Evolutionary conservation across 306 rosid species (phyloP).

Genomic region (Prunus persica): DNA sequence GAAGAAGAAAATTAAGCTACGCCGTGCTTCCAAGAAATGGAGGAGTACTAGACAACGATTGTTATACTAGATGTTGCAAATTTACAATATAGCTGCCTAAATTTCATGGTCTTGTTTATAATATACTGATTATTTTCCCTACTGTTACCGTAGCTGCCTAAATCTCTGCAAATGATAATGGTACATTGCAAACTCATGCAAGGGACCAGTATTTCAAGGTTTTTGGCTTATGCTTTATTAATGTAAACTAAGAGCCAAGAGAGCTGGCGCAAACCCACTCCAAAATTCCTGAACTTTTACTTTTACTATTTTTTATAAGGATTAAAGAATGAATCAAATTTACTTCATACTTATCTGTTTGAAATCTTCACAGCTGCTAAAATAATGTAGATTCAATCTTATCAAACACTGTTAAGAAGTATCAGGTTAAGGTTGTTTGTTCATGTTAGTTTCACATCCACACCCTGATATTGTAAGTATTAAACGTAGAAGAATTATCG

Average conservation of each 20-base stretch:
- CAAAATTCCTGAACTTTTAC: neutral
- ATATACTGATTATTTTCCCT: neutral
- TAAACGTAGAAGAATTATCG: neutral
- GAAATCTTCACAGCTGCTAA: neutral
- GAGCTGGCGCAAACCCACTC: neutral
- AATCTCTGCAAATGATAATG: neutral
- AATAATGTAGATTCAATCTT: neutral
- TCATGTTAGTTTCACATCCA: neutral
- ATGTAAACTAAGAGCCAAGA: neutral
- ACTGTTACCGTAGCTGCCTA: neutral
- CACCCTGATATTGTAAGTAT: neutral
- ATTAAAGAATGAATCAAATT: neutral
- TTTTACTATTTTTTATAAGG: neutral
- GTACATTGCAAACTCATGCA: neutral
- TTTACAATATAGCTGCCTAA: neutral
- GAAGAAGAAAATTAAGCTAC: conserved; percentile 35
- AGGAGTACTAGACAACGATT: neutral
- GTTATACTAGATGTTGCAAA: neutral
- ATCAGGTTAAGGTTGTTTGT: neutral
- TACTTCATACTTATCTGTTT: neutral
- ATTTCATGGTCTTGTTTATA: neutral
- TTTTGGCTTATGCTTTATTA: neutral
- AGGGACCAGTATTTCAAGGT: too few relatives aligned
- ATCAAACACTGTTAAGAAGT: neutral
- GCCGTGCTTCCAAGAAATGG: conserved; percentile 13